Base-by-base conservation (phyloP, 257 asterid species). In the Solanum etuberosum region DNA sequence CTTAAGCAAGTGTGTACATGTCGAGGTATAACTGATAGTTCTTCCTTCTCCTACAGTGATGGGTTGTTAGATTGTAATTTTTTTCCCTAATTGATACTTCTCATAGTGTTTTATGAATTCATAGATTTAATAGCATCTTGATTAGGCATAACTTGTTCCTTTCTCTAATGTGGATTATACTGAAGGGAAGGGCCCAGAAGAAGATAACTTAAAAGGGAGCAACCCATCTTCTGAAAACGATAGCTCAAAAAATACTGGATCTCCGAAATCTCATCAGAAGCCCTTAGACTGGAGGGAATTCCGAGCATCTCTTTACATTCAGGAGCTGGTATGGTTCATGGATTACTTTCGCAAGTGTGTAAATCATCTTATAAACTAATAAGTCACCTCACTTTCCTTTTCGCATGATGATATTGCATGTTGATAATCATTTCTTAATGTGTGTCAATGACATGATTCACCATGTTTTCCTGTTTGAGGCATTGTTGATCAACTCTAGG, bases 281-380 rank as follows among this genome's bases (percentile, higher is more conserved):
- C 95, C 97, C 68, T 91, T 87, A 85, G 97, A 94, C 89, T 97
- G 93, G 93, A 90, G 93, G 88, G 93, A 91, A 81, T 91, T 91
- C 82, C 89, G 93, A 85, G 95, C 98, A 29, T 77, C 87, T 84
- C 93, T 83, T 59, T 88, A 82, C 89, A 88, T 87, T 84, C 91
- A 85, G 86, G 93, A 90, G 80, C 92, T 88, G 93, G 93, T 91
- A 88, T 23, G 31, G 25, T 70, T 86, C 72, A 14, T 86, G 72
- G 67, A 46, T 29, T 63, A 20, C 89, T 84, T 82, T 48, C 7
- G 12, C 67, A 35, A 27, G 51, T 85, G 63, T 38, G 78, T 63
- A 20, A 27, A 61, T 40, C 78, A 54, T 70, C 48, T 59, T 32
- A 4, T 37, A 71, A 61, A 32, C 83, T 7, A 21, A 12, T 7